Conservation (phyloP, 1,139 yeast genomes). For the Candida sp. region DNA sequence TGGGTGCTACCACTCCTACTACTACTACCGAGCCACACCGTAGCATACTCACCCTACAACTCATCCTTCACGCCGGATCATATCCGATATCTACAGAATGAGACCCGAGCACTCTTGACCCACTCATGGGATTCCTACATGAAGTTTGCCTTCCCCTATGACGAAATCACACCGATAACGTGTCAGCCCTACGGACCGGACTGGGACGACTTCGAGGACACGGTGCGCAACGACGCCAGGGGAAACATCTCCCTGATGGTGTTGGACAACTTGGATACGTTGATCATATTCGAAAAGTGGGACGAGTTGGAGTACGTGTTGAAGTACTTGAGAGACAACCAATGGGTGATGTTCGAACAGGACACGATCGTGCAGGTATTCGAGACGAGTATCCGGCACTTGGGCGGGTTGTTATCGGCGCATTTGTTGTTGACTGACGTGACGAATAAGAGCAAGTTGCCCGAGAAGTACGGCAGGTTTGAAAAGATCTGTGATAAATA, state of each 20-base stretch:
- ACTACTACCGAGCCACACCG: neutral
- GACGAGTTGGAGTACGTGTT: slow-evolving; percentile 55
- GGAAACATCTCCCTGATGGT: slow-evolving; percentile 84
- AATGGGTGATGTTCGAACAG: slow-evolving; percentile 53
- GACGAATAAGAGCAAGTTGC: slow-evolving; percentile 26
- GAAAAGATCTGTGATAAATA: slow-evolving; percentile 40
- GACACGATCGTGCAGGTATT: slow-evolving; percentile 84
- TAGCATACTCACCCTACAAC: slow-evolving; percentile 15
- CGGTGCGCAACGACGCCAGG: slow-evolving; percentile 77
- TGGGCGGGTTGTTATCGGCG: slow-evolving; percentile 80
- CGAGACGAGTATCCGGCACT: slow-evolving; percentile 78
- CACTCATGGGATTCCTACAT: slow-evolving; percentile 82
- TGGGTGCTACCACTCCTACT: slow-evolving; percentile 3
- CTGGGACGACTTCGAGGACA: slow-evolving; percentile 51
- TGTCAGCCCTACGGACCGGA: slow-evolving; percentile 78
- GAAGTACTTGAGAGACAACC: slow-evolving; percentile 40
- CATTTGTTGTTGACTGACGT: slow-evolving; percentile 71
- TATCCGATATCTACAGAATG: slow-evolving; percentile 45
- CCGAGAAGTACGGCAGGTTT: slow-evolving; percentile 16
- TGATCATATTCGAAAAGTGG: slow-evolving; percentile 72
- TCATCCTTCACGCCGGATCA: slow-evolving; percentile 57
- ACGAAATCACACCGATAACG: slow-evolving; percentile 77
- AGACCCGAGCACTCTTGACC: slow-evolving; percentile 61
- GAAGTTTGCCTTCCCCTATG: slow-evolving; percentile 76
- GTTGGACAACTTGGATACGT: slow-evolving; percentile 79